These are phyloP conservation scores for Lactifluus hygrophoroides DNA, from an alignment of 768 basidiomycete species.

Conservation along the genomic window DNA sequence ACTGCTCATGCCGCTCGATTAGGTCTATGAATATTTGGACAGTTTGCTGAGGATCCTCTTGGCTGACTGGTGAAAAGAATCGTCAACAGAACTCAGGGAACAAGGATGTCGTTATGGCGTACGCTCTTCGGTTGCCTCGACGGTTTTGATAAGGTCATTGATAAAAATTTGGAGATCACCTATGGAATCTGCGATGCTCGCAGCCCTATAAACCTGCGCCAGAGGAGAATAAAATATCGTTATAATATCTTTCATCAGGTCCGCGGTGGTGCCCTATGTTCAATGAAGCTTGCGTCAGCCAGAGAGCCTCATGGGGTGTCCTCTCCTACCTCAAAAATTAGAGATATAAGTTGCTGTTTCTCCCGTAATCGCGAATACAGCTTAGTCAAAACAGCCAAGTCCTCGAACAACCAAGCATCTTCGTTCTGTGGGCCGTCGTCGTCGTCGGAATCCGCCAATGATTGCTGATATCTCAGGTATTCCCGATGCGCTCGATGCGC, in stretches of 20 bases:
- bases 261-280: conserved; percentile 84
- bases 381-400: conserved; percentile 70
- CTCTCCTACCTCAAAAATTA: conserved; percentile 84
- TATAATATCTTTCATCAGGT: conserved; percentile 94
- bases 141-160: conserved; percentile 90
- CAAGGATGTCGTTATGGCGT: conserved; percentile 27
- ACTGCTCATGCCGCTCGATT: conserved; percentile 87
- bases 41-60: conserved; percentile 74
- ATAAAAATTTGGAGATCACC: conserved; percentile 89
- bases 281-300: not conserved
- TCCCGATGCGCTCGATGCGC: conserved; percentile 69
- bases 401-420: conserved; percentile 95
- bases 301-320: not conserved
- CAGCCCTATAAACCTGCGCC: conserved; percentile 95
- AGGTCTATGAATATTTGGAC: conserved; percentile 93
- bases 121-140: conserved; percentile 88
- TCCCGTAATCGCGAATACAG: conserved; percentile 76
- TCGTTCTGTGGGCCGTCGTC: conserved; percentile 91
- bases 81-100: not conserved
- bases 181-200: conserved; percentile 91
- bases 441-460: conserved; percentile 75
- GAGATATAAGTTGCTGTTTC: conserved; percentile 82
- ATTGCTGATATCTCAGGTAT: conserved; percentile 57
- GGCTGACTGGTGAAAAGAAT: conserved; percentile 45
- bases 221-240: conserved; percentile 97